phyloP scores from a whole-genome alignment of 2,329 filamentous ascomycete species.

The Penicillium sp. region DNA sequence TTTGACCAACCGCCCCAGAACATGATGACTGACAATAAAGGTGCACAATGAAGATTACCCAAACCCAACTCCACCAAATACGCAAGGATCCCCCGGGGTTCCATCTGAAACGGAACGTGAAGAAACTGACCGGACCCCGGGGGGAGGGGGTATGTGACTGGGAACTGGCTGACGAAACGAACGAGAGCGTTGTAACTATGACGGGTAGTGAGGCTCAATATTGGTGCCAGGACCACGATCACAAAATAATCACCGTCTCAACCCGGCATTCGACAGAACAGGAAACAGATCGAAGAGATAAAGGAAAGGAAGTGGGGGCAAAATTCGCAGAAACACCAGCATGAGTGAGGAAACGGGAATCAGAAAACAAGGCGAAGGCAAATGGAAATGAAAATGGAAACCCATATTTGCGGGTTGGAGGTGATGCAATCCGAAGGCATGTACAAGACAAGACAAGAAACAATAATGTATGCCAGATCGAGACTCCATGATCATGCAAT shows the following conservation, averaged over 20 bases:
- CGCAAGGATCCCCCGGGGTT: not conserved
- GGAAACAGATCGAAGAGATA: conserved; percentile 1
- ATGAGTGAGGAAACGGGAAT: not conserved
- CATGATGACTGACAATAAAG: conserved; percentile 1
- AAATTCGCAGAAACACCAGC: not conserved
- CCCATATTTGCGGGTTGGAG: conserved; percentile 21
- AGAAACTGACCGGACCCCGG: not conserved
- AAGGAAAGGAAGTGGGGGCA: not conserved
- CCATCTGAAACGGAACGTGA: not conserved
- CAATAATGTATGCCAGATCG: conserved; percentile 32
- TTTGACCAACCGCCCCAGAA: not conserved
- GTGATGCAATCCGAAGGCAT: conserved; percentile 29
- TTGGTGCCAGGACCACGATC: not conserved
- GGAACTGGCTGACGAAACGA: not conserved
- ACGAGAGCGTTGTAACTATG: not conserved
- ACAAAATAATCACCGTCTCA: not conserved
- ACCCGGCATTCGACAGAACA: not conserved
- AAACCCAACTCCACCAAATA: conserved; percentile 9
- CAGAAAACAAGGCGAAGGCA: not conserved
- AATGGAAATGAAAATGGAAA: conserved; percentile 3
- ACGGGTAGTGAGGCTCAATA: not conserved
- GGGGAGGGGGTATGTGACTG: conserved; percentile 7
- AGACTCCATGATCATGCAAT: conserved; percentile 41
- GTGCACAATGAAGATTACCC: conserved; percentile 2
- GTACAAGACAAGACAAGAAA: conserved; percentile 32